Evolutionary conservation across 1,284 basidiomycete genomes (phyloP), one percentile per base, ranked within the genome.

Genomic region (Naganishia albida): DNA sequence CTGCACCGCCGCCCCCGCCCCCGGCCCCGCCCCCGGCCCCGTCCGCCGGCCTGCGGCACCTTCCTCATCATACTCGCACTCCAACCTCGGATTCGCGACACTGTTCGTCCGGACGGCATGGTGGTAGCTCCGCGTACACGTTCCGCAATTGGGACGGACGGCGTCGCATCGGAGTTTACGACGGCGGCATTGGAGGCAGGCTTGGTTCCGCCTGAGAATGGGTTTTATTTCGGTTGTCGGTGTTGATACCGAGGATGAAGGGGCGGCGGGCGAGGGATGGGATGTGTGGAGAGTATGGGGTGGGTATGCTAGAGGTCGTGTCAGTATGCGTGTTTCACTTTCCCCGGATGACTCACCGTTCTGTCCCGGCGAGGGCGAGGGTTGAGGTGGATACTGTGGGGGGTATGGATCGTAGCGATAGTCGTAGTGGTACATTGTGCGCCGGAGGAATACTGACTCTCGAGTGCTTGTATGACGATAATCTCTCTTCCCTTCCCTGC

Each of bases 121-220:
- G 30, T 73, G 71, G 63, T 77, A 73, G 6, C 75, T 77, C 48
- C 77, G 64, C 1, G 77, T 70, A 62, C 78, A 80, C 0, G 78
- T 78, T 1, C 73, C 72, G 68, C 78, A 80, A 49, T 78, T 73
- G 0, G 78, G 78, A 50, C 75, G 51, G 38, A 38, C 62, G 50
- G 66, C 66, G 52, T 67, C 66, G 51, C 66, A 67, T 28, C 63
- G 63, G 59, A 72, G 66, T 50, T 70, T 70, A 1, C 72, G 68
- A 7, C 72, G 70, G 3, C 72, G 68, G 39, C 72, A 72, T 34
- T 71, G 69, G 8, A 72, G 68, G 53, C 72, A 72, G 7, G 72
- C 72, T 57, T 71, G 70, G 51, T 72, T 72, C 15, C 72, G 68
- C 13, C 69, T 69, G n/a, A 72, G 69, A 16, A 63, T 67, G 2